Evolutionary conservation across 2,329 filamentous ascomycete genomes (phyloP), one percentile per base, ranked within the genome.

Genomic region (Trichoderma hamatum): DNA sequence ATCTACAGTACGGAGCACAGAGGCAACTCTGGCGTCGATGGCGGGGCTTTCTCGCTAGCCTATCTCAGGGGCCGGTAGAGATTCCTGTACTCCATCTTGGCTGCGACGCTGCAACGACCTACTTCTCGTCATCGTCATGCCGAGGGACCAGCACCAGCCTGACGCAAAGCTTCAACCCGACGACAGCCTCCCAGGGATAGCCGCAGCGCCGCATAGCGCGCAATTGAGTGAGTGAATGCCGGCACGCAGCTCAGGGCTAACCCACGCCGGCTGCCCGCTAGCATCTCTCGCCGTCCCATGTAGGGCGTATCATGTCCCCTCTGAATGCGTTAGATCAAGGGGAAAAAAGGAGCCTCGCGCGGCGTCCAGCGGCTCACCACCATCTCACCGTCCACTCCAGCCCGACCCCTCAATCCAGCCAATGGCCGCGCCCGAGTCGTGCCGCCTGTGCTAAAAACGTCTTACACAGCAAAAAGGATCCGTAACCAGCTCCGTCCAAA

Each of bases 271-370:
- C 39, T 43, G 34, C 55, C 36, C 34, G 61, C 49, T 64, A 51
- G 61, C 49, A 64, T 54, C 54, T 43, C 32, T 64, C 49, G 49
- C 61, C 49, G 28, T 55, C 61, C 46, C 61, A 55, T 64, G 51
- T 56, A 34, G 46, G 46, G 32, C 30, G 30, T 58, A 16, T 21
- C 30, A 58, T 19, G 28, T 30, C 16, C 24, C 21, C n/a, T 56
- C 62, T 28, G 62, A 58, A 67, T 59, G 63, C 64, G 64, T 43
- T 65, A 66, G 55, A 65, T 55, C 54, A 65, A 56, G 56, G 60
- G 52, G 52, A 69, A 64, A 69, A 64, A 69, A 68, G 66, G 58
- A 68, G 66, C 66, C 66, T 68, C 59, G 66, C 56, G 66, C 61
- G 66, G 66, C 66, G 58, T 62, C 66, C 59, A 68, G 56, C 65